Evolutionary conservation across 2,329 filamentous ascomycete genomes (phyloP), one percentile per base, ranked within the genome.

Genomic region (Pseudogymnoascus sp.): DNA sequence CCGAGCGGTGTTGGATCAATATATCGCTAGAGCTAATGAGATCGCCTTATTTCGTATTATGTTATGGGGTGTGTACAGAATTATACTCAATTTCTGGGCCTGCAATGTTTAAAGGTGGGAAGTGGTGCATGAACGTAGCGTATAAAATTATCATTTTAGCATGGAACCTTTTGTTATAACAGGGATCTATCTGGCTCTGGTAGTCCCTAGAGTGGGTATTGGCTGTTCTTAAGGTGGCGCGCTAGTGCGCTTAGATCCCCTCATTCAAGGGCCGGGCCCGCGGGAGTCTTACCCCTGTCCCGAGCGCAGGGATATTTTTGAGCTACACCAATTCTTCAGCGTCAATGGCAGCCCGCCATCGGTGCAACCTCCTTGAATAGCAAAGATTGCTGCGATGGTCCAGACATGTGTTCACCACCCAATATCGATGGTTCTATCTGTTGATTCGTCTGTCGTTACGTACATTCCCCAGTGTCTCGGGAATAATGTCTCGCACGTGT

Each of bases 301-400:
- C 50, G 50, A 18, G 3, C 50, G 5, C 50, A 34, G 34, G 50
- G 50, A 18, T 56, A 56, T 16, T 56, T 53, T 56, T 10, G 50
- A 56, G 6, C n/a, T 11, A 6, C 25, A 7, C n/a, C 25, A 56
- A 34, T 34, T 56, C 76, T 78, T 65, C 74, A 75, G 60, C 78
- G 76, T 62, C 63, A 64, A 12, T 74, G 76, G 6, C 68, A 76
- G 42, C 66, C 68, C n/a, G 73, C 69, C 59, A 71, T 69, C 53
- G 77, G 76, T 75, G 67, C 73, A 37, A 38, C 60, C 10, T 18
- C 62, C 60, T n/a, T 62, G 50, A 63, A 28, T 23, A 61, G 53
- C 34, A 61, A 62, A 37, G 31, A 40, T 23, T 60, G 40, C 34
- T 46, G 16, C 5, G 16, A 25, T 16, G 10, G 23, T 12, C n/a